Percentiles rank a stretch among this genome's conserved stretches.
Evolutionary conservation across 192 early-diverging fungal species (phyloP).

Genomic region (Coemansia sp.): DNA sequence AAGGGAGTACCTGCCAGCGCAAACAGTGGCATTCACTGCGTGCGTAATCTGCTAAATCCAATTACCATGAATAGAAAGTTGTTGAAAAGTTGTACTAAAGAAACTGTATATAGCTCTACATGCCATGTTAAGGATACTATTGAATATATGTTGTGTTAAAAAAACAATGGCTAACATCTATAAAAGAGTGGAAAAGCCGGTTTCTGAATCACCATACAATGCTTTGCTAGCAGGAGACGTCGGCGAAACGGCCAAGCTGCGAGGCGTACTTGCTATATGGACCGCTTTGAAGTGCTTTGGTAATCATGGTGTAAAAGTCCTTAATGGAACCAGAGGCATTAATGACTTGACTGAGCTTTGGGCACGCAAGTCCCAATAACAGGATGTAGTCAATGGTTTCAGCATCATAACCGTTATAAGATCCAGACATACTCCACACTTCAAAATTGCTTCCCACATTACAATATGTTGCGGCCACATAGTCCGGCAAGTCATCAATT

Average conservation of each 20-base stretch:
- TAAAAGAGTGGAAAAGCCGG: too few relatives aligned
- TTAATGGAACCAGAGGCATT: not conserved
- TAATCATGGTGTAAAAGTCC: not conserved
- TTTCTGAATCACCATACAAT: not conserved
- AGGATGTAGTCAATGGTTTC: not conserved
- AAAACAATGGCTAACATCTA: too few relatives aligned
- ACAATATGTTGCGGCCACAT: not conserved
- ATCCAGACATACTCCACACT: not conserved
- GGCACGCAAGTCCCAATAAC: not conserved
- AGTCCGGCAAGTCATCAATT: not conserved
- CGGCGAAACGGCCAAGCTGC: not conserved
- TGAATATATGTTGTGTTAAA: too few relatives aligned
- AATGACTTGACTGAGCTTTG: not conserved
- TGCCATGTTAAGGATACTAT: too few relatives aligned
- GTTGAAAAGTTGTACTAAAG: not conserved
- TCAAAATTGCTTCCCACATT: not conserved
- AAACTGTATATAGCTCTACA: too few relatives aligned
- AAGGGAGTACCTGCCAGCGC: not conserved
- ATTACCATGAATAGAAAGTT: not conserved
- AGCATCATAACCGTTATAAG: not conserved
- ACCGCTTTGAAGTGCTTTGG: not conserved
- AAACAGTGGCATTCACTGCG: not conserved
- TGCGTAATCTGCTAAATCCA: not conserved
- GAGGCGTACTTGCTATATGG: not conserved
- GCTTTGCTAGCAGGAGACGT: not conserved